Base-by-base conservation (phyloP, 495 filamentous ascomycete genomes). In the Astrothelium macrocarpum region DNA sequence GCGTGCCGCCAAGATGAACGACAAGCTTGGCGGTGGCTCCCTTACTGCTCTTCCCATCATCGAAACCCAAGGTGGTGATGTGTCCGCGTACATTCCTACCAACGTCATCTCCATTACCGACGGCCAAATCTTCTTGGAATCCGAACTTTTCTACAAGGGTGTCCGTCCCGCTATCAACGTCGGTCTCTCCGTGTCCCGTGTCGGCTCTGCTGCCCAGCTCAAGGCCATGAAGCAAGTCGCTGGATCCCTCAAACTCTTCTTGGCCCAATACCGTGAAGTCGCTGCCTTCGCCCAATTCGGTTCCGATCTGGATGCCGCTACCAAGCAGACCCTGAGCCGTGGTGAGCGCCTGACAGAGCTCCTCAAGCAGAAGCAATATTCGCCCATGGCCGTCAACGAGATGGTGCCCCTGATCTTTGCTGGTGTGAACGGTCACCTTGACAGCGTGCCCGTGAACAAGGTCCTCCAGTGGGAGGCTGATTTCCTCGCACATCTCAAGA, bases 151-250 rank as follows among this genome's bases (percentile, higher is more conserved):
- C 90, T 98, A 98, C 88, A 98, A 98, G 89, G 94, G 94, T 96
- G 80, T 98, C 80, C 95, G 94, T 75, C 94, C 94, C 71, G 94
- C 94, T 81, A 98, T 98, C 82, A 98, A 98, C 86, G 94, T 98
- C 87, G 94, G 94, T 94, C 89, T 98, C 63, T 98, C 94, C 74
- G 94, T 98, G 68, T 98, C 94, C 74, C 94, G 94, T 88, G 94
- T 98, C 86, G 94, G 94, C 77, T 98, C 94, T 73, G 91, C 94
- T 77, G 94, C 94, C 74, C 94, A 98, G 84, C 87, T 98, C 80
- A 98, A 98, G 89, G 91, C 94, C 80, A 98, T 98, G 94, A 98
- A 97, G 85, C 94, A 98, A 86, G 94, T 98, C 76, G 94, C 94
- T 75, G 94, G 94, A 85, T 97, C 92, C 70, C 84, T 98, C 73